Evolutionary conservation across 257 asterid genomes (phyloP).

Genomic region (Rhazya stricta): DNA sequence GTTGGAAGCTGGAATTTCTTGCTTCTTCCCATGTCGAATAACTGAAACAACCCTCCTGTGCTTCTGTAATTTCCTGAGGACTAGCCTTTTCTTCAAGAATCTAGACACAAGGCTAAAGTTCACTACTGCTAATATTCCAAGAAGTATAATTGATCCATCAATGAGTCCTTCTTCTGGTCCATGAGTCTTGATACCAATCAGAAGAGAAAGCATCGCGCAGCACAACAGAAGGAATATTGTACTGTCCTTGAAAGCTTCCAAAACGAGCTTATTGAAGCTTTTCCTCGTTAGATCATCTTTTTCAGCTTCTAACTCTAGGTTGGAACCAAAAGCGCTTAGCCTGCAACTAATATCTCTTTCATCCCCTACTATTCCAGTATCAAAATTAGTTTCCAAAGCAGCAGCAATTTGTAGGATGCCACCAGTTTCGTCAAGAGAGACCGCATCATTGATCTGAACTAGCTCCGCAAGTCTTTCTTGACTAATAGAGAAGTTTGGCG

Average conservation of each 20-base stretch:
- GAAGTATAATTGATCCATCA: constrained; percentile 22
- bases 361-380: constrained; percentile 28
- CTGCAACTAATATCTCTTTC: constrained; percentile 25
- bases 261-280: constrained; percentile 9
- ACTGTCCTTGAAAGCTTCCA: constrained; percentile 25
- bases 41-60: constrained; percentile 9
- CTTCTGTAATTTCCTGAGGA: constrained; percentile 8
- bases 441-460: constrained; percentile 7
- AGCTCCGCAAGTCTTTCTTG: constrained; percentile 17
- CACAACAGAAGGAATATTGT: constrained; percentile 33
- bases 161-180: constrained; percentile 23
- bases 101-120: constrained; percentile 16
- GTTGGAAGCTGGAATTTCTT: constrained; percentile 21
- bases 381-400: constrained; percentile 22
- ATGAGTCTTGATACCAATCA: constrained; percentile 27
- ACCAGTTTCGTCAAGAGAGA: constrained; percentile 3
- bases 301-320: neutral
- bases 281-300: neutral
- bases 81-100: constrained; percentile 17
- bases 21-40: constrained; percentile 21
- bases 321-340: constrained; percentile 27
- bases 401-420: constrained; percentile 9
- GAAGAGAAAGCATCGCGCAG: constrained; percentile 32
- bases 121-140: constrained; percentile 18
- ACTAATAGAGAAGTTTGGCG: constrained; percentile 19